Evolutionary conservation across 108 stramenopile genomes (phyloP).

Genomic region (Cylindrotheca fusiformis): DNA sequence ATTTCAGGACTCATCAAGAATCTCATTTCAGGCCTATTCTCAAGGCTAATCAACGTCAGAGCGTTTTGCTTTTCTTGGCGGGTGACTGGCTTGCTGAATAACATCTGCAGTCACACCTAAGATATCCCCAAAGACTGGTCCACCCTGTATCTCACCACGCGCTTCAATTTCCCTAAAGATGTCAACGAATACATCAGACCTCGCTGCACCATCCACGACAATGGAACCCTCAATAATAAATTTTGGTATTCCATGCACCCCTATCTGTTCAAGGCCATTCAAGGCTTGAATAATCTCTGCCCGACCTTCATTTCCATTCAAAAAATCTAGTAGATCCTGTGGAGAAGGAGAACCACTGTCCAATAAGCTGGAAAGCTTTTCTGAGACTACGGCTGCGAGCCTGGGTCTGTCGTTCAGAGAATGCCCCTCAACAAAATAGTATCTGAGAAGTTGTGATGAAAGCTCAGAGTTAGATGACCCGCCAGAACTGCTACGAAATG

Average conservation of each 20-base stretch:
- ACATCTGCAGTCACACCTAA: conserved; percentile 53
- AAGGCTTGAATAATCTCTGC: conserved; percentile 64
- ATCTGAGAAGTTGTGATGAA: conserved; percentile 24
- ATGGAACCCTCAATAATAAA: conserved; percentile 79
- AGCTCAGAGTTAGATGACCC: no score
- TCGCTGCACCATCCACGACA: conserved; percentile 77
- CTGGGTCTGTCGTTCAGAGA: conserved; percentile 61
- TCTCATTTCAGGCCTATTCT: no score
- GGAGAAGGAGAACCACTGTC: conserved; percentile 12
- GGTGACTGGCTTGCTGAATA: conserved; percentile 52
- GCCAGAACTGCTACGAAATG: neutral
- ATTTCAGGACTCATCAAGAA: no score
- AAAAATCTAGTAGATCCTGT: conserved; percentile 55
- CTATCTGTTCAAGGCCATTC: conserved; percentile 43
- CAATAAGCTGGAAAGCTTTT: conserved; percentile 33
- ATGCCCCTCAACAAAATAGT: conserved; percentile 69
- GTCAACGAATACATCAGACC: conserved; percentile 50
- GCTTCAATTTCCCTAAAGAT: conserved; percentile 73
- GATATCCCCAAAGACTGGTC: conserved; percentile 71
- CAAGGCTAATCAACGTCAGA: no score
- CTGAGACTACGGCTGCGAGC: conserved; percentile 49
- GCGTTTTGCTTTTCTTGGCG: no score
- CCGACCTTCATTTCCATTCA: conserved; percentile 62
- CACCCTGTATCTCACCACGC: conserved; percentile 44
- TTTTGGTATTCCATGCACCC: conserved; percentile 80